phyloP scores from a whole-genome alignment of 2,329 filamentous ascomycete species.

The Dissoconium aciculare region DNA sequence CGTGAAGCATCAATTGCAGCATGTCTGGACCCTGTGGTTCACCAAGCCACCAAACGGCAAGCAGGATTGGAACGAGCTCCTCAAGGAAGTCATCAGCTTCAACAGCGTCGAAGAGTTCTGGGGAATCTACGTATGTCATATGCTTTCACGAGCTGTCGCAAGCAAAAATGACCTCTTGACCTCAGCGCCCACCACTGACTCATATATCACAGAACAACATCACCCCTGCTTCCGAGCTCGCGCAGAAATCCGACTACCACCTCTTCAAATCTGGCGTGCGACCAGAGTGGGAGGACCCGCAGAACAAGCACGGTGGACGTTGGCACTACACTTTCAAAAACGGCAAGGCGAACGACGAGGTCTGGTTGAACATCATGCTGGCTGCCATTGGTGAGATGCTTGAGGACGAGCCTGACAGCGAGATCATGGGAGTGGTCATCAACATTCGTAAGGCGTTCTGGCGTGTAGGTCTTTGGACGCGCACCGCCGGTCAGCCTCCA shows the following conservation, averaged over 20 bases:
- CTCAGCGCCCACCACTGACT: no score
- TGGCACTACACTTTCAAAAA: constrained; percentile 99
- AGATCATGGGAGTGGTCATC: constrained; percentile 98
- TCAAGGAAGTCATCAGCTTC: constrained; percentile 98
- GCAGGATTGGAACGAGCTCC: constrained; percentile 91
- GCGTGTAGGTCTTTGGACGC: constrained; percentile 94
- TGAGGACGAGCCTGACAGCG: constrained; percentile 83
- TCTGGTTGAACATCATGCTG: constrained; percentile 97
- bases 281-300: constrained; percentile 93
- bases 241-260: constrained; percentile 97
- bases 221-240: constrained; percentile 83
- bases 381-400: constrained; percentile 94
- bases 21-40: constrained; percentile 98
- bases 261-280: constrained; percentile 96
- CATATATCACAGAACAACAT: constrained; percentile 99
- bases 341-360: constrained; percentile 86
- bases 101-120: constrained; percentile 99
- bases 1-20: constrained; percentile 94
- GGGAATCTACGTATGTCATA: constrained; percentile 83
- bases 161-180: neutral
- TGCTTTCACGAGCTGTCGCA: no score
- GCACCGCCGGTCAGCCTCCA: constrained; percentile 66
- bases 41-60: constrained; percentile 95
- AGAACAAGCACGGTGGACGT: constrained; percentile 99
- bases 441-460: constrained; percentile 98